Conservation (phyloP, 345 rosid genomes). For the Rubroshorea leprosula region DNA sequence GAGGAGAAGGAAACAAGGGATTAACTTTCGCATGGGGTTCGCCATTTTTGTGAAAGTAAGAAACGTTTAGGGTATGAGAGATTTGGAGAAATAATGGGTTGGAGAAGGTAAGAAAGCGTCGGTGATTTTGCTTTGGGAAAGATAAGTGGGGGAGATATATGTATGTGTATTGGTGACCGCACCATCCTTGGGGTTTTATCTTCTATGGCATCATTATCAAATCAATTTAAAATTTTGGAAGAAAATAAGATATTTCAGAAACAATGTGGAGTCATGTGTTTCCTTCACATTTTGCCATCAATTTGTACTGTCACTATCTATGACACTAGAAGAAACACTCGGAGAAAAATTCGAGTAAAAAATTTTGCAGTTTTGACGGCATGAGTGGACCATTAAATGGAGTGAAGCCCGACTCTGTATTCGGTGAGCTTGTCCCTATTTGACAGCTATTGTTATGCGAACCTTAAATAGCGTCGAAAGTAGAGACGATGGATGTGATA, state of each 20-base stretch:
- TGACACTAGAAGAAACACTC: too few relatives aligned
- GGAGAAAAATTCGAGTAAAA: too few relatives aligned
- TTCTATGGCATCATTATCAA: conserved; percentile 16
- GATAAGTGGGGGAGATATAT: background rate
- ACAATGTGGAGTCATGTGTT: background rate
- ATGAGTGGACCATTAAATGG: too few relatives aligned
- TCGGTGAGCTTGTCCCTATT: too few relatives aligned
- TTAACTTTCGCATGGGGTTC: background rate
- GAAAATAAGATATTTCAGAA: background rate
- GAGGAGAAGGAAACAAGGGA: background rate
- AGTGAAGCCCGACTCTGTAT: too few relatives aligned
- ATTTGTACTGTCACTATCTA: background rate
- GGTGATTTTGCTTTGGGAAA: background rate
- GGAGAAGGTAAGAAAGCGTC: background rate
- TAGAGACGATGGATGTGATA: too few relatives aligned
- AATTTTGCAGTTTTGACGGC: too few relatives aligned
- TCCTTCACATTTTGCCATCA: background rate
- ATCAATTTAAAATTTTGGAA: background rate
- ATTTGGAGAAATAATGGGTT: background rate
- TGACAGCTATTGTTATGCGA: too few relatives aligned
- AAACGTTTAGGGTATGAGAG: background rate
- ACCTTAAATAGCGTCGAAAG: too few relatives aligned
- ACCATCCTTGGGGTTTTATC: conserved; percentile 17
- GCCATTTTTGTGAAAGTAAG: conserved; percentile 3
- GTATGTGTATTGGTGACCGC: conserved; percentile 22